phyloP scores from a whole-genome alignment of 2,329 filamentous ascomycete genomes.

The Fusarium chaquense region DNA sequence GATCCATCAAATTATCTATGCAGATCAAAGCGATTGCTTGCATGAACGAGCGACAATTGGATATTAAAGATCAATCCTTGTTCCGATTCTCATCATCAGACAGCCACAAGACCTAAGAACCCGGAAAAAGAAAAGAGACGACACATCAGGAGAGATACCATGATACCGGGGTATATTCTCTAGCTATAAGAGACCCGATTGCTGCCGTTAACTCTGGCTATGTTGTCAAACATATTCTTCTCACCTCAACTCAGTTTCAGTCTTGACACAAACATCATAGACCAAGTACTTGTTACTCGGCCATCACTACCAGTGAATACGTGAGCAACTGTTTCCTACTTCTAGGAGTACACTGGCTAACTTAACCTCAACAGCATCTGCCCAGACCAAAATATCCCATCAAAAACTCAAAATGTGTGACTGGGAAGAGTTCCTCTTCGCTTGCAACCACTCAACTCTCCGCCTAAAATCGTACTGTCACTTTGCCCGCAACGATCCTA shows the following conservation, averaged over 20 bases:
- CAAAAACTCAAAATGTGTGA: slow-evolving; percentile 69
- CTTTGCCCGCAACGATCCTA: slow-evolving; percentile 77
- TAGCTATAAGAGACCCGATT: slow-evolving; percentile 26
- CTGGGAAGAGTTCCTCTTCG: slow-evolving; percentile 76
- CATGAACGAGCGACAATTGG: slow-evolving; percentile 24
- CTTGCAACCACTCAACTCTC: slow-evolving; percentile 70
- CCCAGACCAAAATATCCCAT: neutral
- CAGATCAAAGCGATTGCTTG: slow-evolving; percentile 12
- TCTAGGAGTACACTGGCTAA: neutral
- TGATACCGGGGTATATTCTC: neutral
- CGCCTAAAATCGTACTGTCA: slow-evolving; percentile 79
- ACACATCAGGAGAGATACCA: neutral
- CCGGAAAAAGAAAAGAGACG: slow-evolving; percentile 4
- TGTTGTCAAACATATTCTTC: neutral
- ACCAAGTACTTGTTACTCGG: neutral
- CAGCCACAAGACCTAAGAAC: slow-evolving; percentile 15
- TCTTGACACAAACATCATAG: neutral
- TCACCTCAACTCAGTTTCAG: neutral
- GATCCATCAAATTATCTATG: slow-evolving; percentile 16
- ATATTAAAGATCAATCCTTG: slow-evolving; percentile 9
- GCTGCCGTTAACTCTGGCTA: neutral
- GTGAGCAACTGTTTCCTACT: slow-evolving; percentile 4
- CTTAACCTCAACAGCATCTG: neutral
- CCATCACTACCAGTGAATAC: neutral
- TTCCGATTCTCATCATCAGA: neutral